Evolutionary conservation across 495 filamentous ascomycete genomes (phyloP), one percentile per base, ranked within the genome.

Genomic region (Penicillium chermesinum): DNA sequence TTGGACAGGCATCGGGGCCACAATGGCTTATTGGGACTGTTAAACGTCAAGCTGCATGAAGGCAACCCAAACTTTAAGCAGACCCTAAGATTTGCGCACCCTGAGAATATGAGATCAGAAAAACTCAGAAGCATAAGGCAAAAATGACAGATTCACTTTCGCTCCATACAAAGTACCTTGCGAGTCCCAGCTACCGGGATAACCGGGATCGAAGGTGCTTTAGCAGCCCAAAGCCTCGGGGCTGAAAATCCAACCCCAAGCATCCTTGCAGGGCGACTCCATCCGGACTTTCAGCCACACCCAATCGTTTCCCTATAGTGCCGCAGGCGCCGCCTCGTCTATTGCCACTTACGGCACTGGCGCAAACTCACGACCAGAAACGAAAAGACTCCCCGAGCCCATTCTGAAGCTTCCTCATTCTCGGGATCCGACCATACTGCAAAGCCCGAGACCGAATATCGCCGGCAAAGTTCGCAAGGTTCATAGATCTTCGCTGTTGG

Each of bases 181-280:
- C 7, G 17, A 45, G 40, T 56, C 55, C 59, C 59, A 48, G 41
- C 18, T 56, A 56, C 59, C 59, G 59, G 59, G 59, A 62, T 54
- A 51, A 10, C 5, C 9, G 7, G 18, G 43, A 43, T 48, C 44
- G 48, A 41, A 48, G 39, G 21, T 39, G 15, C 41, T 30, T 30
- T 30, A 27, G 2, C 15, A 25, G 18, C 21, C 41, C 41, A 44
- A 16, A 32, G 13, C n/a, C 30, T 25, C 18, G 27, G 47, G 32
- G 47, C 30, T 9, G 7, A 13, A 35, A 9, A 36, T 15, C 41
- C 43, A 48, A 14, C 25, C 17, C 21, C 36, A 9, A 44, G 32
- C 34, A 49, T 61, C 58, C 51, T 61, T 58, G 46, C 51, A 54
- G 49, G 14, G 25, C 42, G 39, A 46, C 41, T 51, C 37, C 35